Percentiles rank a stretch among this genome's conserved stretches.
Conservation (phyloP, 2,329 filamentous ascomycete genomes). For the Xylariaceae sp. region DNA sequence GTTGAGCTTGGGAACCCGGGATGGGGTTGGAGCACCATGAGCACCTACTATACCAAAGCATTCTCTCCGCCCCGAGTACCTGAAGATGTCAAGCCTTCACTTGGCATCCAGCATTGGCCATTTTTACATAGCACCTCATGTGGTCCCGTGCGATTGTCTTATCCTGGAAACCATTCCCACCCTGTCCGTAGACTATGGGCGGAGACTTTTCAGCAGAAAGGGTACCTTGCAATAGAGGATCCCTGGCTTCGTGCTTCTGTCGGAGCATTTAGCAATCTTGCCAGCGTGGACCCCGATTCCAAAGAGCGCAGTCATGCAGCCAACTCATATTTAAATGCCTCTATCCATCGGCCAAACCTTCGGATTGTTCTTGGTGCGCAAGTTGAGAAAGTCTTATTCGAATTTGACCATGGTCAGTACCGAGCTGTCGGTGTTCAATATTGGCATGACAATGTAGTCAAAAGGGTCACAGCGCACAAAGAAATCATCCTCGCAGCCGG, state of each 20-base stretch:
- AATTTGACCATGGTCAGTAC: background rate
- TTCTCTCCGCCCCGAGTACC: slow-evolving; percentile 14
- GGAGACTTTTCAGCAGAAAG: slow-evolving; percentile 9
- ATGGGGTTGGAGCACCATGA: slow-evolving; percentile 19
- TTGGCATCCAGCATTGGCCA: slow-evolving; percentile 11
- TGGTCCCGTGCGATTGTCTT: slow-evolving; percentile 17
- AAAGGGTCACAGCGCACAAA: slow-evolving; percentile 31
- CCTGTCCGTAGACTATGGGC: slow-evolving; percentile 17
- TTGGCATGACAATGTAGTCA: background rate
- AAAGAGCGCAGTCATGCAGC: slow-evolving; percentile 18
- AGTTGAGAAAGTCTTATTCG: slow-evolving; percentile 18
- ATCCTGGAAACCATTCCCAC: slow-evolving; percentile 9
- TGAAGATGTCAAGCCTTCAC: slow-evolving; percentile 1
- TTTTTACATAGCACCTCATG: background rate
- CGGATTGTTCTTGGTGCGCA: slow-evolving; percentile 9
- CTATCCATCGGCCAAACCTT: slow-evolving; percentile 17
- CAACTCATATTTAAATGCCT: slow-evolving; percentile 15
- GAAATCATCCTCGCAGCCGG: slow-evolving; percentile 45
- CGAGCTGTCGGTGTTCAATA: slow-evolving; percentile 17
- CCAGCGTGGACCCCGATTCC: slow-evolving; percentile 15
- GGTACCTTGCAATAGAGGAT: slow-evolving; percentile 6
- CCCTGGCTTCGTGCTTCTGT: slow-evolving; percentile 13
- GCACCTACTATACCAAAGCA: slow-evolving; percentile 16
- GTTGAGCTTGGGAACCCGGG: slow-evolving; percentile 19
- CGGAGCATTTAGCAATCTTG: slow-evolving; percentile 19